Conservation (phyloP, 176 grass and related monocot genomes). For the Oryza meyeriana region DNA sequence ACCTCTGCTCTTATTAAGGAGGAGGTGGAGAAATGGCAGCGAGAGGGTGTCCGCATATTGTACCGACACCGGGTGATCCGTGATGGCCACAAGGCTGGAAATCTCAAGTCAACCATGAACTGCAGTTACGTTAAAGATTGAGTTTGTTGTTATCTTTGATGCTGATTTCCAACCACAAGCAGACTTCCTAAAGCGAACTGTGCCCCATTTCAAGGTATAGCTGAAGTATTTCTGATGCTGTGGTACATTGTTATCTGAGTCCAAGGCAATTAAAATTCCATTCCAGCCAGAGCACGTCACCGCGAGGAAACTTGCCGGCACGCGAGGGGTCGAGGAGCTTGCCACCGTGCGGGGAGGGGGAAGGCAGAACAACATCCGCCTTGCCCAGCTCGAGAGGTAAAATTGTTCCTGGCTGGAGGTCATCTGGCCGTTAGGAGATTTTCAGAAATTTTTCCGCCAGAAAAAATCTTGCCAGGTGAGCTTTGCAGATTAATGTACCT, state of each 20-base stretch:
- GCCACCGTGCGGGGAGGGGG: no score
- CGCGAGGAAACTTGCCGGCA: no score
- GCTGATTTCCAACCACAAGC: constrained; percentile 93
- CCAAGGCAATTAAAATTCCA: background rate
- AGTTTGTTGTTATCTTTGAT: constrained; percentile 93
- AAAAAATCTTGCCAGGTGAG: no score
- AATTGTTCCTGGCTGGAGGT: no score
- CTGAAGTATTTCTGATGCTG: background rate
- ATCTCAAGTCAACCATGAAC: constrained; percentile 87
- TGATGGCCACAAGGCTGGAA: constrained; percentile 91
- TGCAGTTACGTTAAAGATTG: constrained; percentile 88
- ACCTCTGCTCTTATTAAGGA: constrained; percentile 72
- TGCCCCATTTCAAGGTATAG: constrained; percentile 93
- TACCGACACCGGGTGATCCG: constrained; percentile 70
- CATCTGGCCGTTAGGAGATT: no score
- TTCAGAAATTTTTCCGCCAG: no score
- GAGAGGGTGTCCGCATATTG: constrained; percentile 67
- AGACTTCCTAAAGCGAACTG: constrained; percentile 85
- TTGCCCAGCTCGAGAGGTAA: no score
- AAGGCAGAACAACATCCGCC: no score
- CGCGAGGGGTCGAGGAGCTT: no score
- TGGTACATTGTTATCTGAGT: background rate
- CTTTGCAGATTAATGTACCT: no score
- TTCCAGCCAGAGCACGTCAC: no score
- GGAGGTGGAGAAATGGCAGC: constrained; percentile 82